Percentiles rank a stretch among this genome's conserved stretches.
Evolutionary conservation across 140 eudicot genomes (phyloP).

Genomic region (Erigeron philadelphicus): DNA sequence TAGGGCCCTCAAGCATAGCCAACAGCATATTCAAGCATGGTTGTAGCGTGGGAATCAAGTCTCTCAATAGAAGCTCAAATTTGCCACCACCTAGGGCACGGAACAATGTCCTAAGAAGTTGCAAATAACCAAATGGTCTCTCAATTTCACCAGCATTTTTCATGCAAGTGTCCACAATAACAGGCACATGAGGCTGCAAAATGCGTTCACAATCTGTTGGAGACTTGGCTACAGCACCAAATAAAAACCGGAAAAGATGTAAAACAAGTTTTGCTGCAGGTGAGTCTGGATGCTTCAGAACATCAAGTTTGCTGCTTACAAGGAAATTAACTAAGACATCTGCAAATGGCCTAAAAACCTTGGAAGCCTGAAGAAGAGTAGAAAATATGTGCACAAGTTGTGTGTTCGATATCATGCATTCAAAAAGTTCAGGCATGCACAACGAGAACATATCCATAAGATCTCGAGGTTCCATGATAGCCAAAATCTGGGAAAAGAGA

Average conservation of each 20-base stretch:
- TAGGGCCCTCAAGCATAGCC: constrained; percentile 99
- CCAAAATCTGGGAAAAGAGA: constrained; percentile 84
- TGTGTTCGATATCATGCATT: constrained; percentile 93
- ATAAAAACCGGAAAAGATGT: constrained; percentile 82
- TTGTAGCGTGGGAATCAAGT: constrained; percentile 59
- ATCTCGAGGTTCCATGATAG: constrained; percentile 97
- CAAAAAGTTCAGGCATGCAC: constrained; percentile 98
- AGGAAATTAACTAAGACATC: constrained; percentile 93
- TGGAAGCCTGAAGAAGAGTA: constrained; percentile 72
- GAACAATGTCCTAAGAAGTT: constrained; percentile 93
- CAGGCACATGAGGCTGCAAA: constrained; percentile 91
- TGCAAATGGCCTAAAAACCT: constrained; percentile 95
- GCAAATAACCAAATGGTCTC: constrained; percentile 86
- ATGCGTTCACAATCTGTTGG: constrained; percentile 97
- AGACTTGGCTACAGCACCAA: constrained; percentile 86
- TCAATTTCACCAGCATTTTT: constrained; percentile 85
- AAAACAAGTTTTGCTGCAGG: constrained; percentile 93
- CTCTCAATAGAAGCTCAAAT: constrained; percentile 86
- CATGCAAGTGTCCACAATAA: constrained; percentile 95
- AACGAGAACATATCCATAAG: constrained; percentile 98
- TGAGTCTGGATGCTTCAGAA: constrained; percentile 89
- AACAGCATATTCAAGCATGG: constrained; percentile 89
- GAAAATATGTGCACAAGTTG: constrained; percentile 92
- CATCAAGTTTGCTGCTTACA: constrained; percentile 98
- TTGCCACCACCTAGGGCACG: constrained; percentile 96